Conservation (phyloP, 2,329 filamentous ascomycete genomes). For the Cercospora beticola region DNA sequence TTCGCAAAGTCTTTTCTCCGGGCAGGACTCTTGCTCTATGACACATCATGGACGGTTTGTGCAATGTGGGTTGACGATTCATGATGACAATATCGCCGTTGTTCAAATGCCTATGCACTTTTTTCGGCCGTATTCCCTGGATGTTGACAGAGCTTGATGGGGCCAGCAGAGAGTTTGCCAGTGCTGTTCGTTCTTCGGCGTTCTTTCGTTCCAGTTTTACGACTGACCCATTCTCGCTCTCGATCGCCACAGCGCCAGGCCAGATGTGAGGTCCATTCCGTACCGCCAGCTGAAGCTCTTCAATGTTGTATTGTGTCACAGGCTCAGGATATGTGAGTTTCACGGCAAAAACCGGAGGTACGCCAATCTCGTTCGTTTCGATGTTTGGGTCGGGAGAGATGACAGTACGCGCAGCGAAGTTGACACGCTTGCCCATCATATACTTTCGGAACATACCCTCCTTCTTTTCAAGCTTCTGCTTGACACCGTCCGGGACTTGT, state of each 20-base stretch:
- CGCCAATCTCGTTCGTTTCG: constrained; percentile 97
- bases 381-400: constrained; percentile 98
- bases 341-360: constrained; percentile 94
- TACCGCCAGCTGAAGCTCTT: constrained; percentile 91
- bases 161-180: constrained; percentile 90
- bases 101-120: constrained; percentile 91
- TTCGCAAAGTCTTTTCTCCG: constrained; percentile 94
- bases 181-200: constrained; percentile 78
- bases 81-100: constrained; percentile 97
- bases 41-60: constrained; percentile 99
- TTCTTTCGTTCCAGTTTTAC: constrained; percentile 85
- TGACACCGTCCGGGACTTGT: constrained; percentile 87
- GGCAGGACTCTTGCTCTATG: constrained; percentile 89
- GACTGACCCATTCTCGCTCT: constrained; percentile 92
- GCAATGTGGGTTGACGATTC: constrained; percentile 96
- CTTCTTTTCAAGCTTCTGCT: constrained; percentile 97
- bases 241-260: constrained; percentile 90
- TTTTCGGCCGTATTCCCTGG: constrained; percentile 82
- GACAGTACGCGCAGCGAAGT: constrained; percentile 94
- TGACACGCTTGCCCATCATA: constrained; percentile 99
- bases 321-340: constrained; percentile 97
- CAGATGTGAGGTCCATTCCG: constrained; percentile 92
- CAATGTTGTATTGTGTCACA: constrained; percentile 95
- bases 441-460: constrained; percentile 98
- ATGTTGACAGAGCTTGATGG: constrained; percentile 69